Evolutionary conservation across 2,329 filamentous ascomycete genomes (phyloP).

Genomic region (Sporothrix euskadiensis): DNA sequence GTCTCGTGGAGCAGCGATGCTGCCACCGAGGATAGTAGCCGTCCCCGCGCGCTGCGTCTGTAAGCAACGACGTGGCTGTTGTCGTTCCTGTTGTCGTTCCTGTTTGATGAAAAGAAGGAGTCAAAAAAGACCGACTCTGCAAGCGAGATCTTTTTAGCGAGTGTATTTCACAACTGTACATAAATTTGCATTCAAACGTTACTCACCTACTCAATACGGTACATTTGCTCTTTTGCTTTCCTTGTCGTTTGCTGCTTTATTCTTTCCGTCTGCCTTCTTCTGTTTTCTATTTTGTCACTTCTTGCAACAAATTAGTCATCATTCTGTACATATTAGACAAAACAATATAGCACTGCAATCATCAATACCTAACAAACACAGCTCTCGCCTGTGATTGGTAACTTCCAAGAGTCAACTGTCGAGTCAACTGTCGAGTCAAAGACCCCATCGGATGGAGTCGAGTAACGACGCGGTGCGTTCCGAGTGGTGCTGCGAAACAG

Average conservation of each 20-base stretch:
- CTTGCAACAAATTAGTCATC: slow-evolving; percentile 2
- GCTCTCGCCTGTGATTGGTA: background rate
- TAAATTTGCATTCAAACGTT: slow-evolving; percentile 9
- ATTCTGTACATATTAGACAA: slow-evolving; percentile 10
- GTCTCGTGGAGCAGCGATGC: slow-evolving; percentile 32
- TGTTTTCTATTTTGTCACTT: background rate
- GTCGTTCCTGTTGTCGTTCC: background rate
- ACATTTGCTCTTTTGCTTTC: background rate
- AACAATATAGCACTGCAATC: background rate
- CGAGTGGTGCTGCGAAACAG: slow-evolving; percentile 4
- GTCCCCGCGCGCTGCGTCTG: slow-evolving; percentile 15
- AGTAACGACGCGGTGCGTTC: slow-evolving; percentile 11
- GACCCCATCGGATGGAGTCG: background rate
- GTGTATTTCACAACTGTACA: slow-evolving; percentile 24
- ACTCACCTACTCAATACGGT: background rate
- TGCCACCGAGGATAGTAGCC: background rate
- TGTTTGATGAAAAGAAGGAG: background rate
- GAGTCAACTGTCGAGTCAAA: background rate
- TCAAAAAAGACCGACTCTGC: background rate
- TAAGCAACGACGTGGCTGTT: background rate
- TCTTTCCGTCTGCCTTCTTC: background rate
- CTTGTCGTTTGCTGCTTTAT: background rate
- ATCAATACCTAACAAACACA: background rate
- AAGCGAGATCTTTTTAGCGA: slow-evolving; percentile 10
- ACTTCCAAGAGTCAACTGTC: background rate